Evolutionary conservation across 352 stramenopile genomes (phyloP).

Genomic region (Phytophthora ohioensis): DNA sequence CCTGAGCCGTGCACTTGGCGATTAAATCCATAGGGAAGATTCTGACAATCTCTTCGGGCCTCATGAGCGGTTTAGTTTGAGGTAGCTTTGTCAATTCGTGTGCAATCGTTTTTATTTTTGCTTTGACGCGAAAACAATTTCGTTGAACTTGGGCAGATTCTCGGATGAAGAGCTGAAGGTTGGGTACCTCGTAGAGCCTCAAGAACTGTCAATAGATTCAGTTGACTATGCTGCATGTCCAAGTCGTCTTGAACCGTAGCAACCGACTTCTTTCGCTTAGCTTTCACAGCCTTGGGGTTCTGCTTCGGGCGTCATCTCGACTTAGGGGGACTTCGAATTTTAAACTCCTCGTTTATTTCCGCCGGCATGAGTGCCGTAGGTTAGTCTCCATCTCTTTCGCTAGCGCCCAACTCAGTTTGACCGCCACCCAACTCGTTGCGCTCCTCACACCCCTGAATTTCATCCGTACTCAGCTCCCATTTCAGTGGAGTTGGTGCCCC

Average conservation of each 20-base stretch:
- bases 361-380: too few relatives aligned
- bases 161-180: constrained; percentile 5
- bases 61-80: neutral
- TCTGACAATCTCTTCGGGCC: constrained; percentile 1
- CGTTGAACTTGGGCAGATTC: constrained; percentile 4
- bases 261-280: constrained; percentile 13
- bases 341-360: neutral
- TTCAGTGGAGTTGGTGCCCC: too few relatives aligned
- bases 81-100: constrained; percentile 3
- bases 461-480: too few relatives aligned
- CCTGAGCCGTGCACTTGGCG: constrained; percentile 4
- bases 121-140: neutral
- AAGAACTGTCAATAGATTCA: constrained; percentile 7
- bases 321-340: constrained; percentile 7
- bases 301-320: constrained; percentile 4
- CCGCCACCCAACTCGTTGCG: too few relatives aligned
- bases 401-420: too few relatives aligned
- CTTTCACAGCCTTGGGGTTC: constrained; percentile 16
- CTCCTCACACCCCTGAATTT: too few relatives aligned
- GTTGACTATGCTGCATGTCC: neutral
- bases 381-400: neutral
- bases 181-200: neutral
- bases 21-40: constrained; percentile 13
- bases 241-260: constrained; percentile 15
- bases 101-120: constrained; percentile 1